phyloP scores from a whole-genome alignment of 129 eudicot species.

The Escallonia rubra region DNA sequence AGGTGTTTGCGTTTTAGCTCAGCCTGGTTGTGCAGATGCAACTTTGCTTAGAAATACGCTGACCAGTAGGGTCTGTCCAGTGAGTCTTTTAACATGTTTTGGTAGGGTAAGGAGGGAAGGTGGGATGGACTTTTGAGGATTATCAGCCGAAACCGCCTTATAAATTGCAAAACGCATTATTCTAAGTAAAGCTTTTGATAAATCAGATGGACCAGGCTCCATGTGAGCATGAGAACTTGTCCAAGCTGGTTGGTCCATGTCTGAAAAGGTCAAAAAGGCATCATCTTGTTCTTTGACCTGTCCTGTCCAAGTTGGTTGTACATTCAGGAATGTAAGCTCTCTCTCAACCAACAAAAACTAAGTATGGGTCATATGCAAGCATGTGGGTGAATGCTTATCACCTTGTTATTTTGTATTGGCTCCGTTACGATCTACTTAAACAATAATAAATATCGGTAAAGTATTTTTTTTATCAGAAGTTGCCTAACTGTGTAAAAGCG shows the following conservation, averaged over 20 bases:
- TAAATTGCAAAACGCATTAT: not conserved
- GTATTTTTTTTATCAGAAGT: too few species aligned
- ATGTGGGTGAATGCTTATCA: too few species aligned
- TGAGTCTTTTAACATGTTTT: too few species aligned
- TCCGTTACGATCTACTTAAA: too few species aligned
- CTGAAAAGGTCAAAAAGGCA: not conserved
- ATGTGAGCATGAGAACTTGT: slow-evolving; percentile 4
- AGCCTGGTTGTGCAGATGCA: too few species aligned
- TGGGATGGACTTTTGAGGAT: not conserved
- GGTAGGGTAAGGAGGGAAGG: too few species aligned
- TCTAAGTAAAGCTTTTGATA: not conserved
- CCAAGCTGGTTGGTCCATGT: not conserved
- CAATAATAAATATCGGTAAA: too few species aligned
- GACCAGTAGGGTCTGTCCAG: not conserved
- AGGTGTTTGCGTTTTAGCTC: too few species aligned
- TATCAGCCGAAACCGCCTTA: not conserved
- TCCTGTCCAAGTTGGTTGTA: not conserved
- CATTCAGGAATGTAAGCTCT: not conserved
- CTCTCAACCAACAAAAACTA: not conserved
- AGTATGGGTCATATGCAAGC: too few species aligned
- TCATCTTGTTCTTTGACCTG: not conserved
- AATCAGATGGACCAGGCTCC: not conserved
- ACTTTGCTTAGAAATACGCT: too few species aligned
- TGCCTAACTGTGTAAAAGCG: too few species aligned
- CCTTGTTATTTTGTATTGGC: too few species aligned